These are phyloP conservation scores for Physaria fendleri DNA, from an alignment of 345 rosid species.

Conservation along the genomic window DNA sequence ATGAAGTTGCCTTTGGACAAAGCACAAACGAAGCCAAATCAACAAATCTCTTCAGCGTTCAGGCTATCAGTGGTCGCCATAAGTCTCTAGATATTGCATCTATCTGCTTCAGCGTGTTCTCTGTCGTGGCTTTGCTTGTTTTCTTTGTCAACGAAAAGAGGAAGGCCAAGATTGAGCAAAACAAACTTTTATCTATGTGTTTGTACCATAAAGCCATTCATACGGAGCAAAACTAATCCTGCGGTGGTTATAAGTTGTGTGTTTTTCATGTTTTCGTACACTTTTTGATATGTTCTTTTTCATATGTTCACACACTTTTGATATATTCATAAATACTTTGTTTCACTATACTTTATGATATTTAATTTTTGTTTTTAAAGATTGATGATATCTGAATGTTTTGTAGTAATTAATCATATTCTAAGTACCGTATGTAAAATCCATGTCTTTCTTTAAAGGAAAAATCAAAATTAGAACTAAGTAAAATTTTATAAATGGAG, in stretches of 20 bases:
- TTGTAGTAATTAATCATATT: background rate
- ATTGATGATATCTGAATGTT: background rate
- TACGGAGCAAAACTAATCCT: conserved; percentile 8
- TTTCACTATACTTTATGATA: too few species aligned
- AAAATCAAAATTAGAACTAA: background rate
- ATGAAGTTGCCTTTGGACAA: conserved; percentile 36
- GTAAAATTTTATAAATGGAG: background rate
- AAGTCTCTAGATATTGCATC: conserved; percentile 32
- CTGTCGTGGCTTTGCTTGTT: conserved; percentile 20
- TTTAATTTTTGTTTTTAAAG: too few species aligned
- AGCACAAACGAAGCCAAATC: conserved; percentile 21
- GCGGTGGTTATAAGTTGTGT: conserved; percentile 10
- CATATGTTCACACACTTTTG: background rate
- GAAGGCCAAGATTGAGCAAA: conserved; percentile 29
- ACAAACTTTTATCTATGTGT: conserved; percentile 11
- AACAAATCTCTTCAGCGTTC: conserved; percentile 23
- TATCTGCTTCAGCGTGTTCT: conserved; percentile 33
- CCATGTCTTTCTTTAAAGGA: background rate
- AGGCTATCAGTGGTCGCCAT: conserved; percentile 33
- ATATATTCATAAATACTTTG: background rate
- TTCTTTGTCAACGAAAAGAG: conserved; percentile 34
- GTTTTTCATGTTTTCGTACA: background rate
- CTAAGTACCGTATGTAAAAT: background rate
- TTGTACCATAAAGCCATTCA: conserved; percentile 4
- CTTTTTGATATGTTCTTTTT: conserved; percentile 2